Evolutionary conservation across 768 basidiomycete species (phyloP).

Genomic region (Udeniomyces megalosporus): DNA sequence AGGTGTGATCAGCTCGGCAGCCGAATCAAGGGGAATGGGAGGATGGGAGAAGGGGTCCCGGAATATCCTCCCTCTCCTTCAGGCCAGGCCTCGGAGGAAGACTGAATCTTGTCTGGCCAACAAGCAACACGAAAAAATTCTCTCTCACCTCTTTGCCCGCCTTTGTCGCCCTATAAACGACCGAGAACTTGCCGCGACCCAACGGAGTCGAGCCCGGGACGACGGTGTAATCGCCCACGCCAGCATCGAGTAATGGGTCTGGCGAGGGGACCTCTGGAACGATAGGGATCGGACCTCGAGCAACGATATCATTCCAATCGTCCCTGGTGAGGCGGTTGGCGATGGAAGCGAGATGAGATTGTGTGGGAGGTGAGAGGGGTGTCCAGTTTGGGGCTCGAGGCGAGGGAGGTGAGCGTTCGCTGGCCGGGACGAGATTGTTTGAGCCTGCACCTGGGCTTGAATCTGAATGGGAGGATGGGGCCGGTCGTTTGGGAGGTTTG

Average conservation of each 20-base stretch:
- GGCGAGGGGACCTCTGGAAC: slow-evolving; percentile 20
- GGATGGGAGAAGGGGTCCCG: background rate
- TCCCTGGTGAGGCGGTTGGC: background rate
- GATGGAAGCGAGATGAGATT: too few species aligned
- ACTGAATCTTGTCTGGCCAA: background rate
- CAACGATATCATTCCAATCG: slow-evolving; percentile 1
- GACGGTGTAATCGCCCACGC: slow-evolving; percentile 32
- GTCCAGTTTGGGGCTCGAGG: too few species aligned
- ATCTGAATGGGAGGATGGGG: too few species aligned
- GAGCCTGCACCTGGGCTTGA: too few species aligned
- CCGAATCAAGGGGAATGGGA: background rate
- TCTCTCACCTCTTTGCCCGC: slow-evolving; percentile 26
- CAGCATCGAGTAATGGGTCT: slow-evolving; percentile 26
- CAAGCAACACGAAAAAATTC: background rate
- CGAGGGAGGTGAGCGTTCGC: too few species aligned
- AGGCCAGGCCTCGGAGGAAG: background rate
- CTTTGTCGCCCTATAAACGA: slow-evolving; percentile 30
- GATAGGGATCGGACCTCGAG: background rate
- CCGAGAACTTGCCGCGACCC: slow-evolving; percentile 33
- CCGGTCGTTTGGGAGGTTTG: too few species aligned
- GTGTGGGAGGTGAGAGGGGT: too few species aligned
- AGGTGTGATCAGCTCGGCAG: background rate
- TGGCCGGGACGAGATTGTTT: too few species aligned
- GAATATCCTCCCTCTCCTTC: background rate
- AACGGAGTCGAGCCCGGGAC: slow-evolving; percentile 21